Percentiles rank a stretch among this genome's conserved stretches.
Conservation (phyloP, 2,329 filamentous ascomycete species). For the Pochonia chlamydosporia region DNA sequence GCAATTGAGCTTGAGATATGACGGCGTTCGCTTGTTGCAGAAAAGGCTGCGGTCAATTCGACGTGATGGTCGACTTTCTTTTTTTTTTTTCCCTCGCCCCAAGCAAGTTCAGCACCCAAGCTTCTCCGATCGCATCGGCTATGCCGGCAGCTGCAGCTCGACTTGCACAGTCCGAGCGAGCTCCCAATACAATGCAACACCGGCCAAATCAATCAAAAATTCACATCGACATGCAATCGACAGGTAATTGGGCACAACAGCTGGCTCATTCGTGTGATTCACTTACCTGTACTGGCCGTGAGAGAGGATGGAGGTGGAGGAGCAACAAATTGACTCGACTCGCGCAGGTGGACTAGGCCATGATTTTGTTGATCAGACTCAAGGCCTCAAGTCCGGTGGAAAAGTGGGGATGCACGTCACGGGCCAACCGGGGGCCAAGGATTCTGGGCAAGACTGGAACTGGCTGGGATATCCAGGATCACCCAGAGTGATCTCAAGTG, state of each 20-base stretch:
- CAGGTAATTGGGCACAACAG: background rate
- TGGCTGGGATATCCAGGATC: too few relatives aligned
- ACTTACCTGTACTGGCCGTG: slow-evolving; percentile 12
- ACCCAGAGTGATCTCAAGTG: too few relatives aligned
- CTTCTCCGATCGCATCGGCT: background rate
- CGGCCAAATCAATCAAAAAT: background rate
- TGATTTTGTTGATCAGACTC: slow-evolving; percentile 18
- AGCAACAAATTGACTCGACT: slow-evolving; percentile 10
- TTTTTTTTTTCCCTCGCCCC: background rate
- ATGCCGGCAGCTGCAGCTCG: background rate
- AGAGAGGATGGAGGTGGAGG: slow-evolving; percentile 12
- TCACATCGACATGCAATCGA: background rate
- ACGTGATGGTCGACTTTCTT: background rate
- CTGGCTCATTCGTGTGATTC: background rate
- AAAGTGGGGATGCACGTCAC: slow-evolving; percentile 15
- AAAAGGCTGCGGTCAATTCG: background rate
- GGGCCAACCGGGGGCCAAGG: slow-evolving; percentile 11
- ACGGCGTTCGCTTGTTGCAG: background rate
- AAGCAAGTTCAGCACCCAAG: background rate
- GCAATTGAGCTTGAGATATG: background rate
- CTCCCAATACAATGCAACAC: too few relatives aligned
- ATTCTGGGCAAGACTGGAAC: background rate
- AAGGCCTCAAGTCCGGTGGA: slow-evolving; percentile 9
- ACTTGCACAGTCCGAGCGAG: too few relatives aligned
- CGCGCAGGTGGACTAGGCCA: slow-evolving; percentile 17